Base-by-base conservation (phyloP, 106 monocot species). In the Alisma plantagoaquatica region DNA sequence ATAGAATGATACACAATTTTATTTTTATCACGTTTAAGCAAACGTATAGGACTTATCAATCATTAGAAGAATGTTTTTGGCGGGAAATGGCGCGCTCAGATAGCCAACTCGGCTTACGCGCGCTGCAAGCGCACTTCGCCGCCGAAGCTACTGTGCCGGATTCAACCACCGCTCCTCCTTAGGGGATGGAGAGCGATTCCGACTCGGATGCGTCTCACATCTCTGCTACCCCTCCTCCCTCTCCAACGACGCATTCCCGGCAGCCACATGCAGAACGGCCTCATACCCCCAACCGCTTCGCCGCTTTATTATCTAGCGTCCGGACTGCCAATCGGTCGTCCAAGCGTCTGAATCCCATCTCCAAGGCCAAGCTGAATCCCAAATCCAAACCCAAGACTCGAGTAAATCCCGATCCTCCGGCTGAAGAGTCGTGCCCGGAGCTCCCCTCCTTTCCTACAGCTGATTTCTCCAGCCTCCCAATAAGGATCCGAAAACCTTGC, bases 201-300 rank as follows among this genome's bases (percentile, higher is more conserved):
- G 83, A 91, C 46, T 77, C 90, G 47, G 84, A 70, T 53, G 87
- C 60, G 38, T 87, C 82, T 23, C 68, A 77, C 74, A 24, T 77
- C 68, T 77, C 86, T 29, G 59, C 73, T 41, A 68, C 68, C n/a
- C 77, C 68, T 14, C 68, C 62, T 4, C 4, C 27, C 58, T 0
- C 51, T 15, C 2, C 12, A 27, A 1, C 46, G n/a, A 17, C 23
- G 38, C 73, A 11, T 33, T 54, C 3, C 24, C 44, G 10, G 49
- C 63, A 10, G 56, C 27, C 2, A 38, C 30, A 22, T 67, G n/a
- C 62, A 30, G 44, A 43, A 6, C 64, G 23, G 32, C 16, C 27
- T 50, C 50, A 41, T 52, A 15, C 19, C 31, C 44, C 30, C 49
- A 46, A 33, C 33, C 55, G 45, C 45, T 31, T 48, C 60, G 53